Evolutionary conservation across 2,329 filamentous ascomycete species (phyloP).

Genomic region (Trichothecium roseum): DNA sequence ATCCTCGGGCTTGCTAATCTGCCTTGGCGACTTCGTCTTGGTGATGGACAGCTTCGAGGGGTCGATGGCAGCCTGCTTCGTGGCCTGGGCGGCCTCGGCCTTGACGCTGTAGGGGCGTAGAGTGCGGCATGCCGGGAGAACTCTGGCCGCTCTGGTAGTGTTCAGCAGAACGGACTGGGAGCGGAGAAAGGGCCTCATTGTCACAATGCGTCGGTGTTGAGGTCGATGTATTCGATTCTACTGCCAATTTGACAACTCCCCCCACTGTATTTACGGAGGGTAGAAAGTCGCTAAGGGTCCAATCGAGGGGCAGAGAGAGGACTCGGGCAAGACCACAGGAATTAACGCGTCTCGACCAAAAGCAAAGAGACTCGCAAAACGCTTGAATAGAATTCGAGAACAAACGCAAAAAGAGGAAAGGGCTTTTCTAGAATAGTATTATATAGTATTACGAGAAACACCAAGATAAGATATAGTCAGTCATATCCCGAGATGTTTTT

Average conservation of each 20-base stretch:
- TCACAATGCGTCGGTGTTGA: slow-evolving; percentile 1
- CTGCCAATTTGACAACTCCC: too few relatives aligned
- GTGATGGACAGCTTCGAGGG: slow-evolving; percentile 64
- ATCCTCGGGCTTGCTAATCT: slow-evolving; percentile 62
- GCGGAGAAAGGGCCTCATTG: slow-evolving; percentile 20
- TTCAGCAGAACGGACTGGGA: slow-evolving; percentile 22
- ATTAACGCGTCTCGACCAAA: too few relatives aligned
- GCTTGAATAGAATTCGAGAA: too few relatives aligned
- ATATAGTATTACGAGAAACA: too few relatives aligned
- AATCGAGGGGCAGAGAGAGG: not conserved
- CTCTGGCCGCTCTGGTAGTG: slow-evolving; percentile 23
- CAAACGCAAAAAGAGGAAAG: too few relatives aligned
- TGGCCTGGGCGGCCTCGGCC: slow-evolving; percentile 34
- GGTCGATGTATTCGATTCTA: not conserved
- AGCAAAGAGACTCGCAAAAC: too few relatives aligned
- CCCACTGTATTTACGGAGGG: too few relatives aligned
- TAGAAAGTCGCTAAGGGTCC: too few relatives aligned
- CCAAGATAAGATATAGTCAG: not conserved
- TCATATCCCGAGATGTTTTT: too few relatives aligned
- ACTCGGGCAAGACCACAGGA: too few relatives aligned
- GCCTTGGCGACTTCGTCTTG: slow-evolving; percentile 66
- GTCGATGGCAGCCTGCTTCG: slow-evolving; percentile 60
- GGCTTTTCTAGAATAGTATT: too few relatives aligned
- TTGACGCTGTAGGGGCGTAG: slow-evolving; percentile 40
- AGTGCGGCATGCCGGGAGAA: slow-evolving; percentile 17